A percentile compares a stretch with the other conserved stretches of the same genome.
phyloP scores from a whole-genome alignment of 495 filamentous ascomycete species.

The Amorphotheca resinae region DNA sequence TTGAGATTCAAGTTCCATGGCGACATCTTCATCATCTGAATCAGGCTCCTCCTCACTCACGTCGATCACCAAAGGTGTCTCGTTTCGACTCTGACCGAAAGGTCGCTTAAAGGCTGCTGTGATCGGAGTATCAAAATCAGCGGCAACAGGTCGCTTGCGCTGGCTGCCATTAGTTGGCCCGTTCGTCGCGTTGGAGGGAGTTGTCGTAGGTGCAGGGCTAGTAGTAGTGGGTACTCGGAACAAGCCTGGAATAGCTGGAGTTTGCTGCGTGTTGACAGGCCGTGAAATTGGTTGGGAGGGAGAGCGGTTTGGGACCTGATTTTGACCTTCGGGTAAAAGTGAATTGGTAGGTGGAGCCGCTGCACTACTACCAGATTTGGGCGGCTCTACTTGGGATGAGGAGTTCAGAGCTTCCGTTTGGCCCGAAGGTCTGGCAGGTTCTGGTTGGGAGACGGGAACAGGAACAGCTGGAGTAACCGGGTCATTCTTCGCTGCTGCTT shows the following conservation, averaged over 20 bases:
- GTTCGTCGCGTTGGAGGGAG: neutral
- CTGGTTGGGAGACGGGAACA: constrained; percentile 1
- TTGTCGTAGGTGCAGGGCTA: neutral
- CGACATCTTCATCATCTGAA: constrained; percentile 22
- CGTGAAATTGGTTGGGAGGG: neutral
- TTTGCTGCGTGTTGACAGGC: neutral
- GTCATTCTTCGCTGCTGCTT: constrained; percentile 17
- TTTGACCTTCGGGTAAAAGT: neutral
- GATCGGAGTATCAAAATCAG: constrained; percentile 58
- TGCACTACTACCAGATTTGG: neutral
- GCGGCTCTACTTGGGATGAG: neutral
- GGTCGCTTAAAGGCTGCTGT: constrained; percentile 44
- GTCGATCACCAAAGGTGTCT: constrained; percentile 55
- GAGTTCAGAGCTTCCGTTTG: neutral
- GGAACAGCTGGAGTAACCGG: neutral
- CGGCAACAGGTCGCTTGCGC: constrained; percentile 74
- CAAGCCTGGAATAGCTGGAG: constrained; percentile 15
- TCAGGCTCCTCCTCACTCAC: constrained; percentile 43
- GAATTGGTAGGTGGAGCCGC: neutral
- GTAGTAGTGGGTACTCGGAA: constrained; percentile 14
- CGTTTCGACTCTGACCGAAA: constrained; percentile 41
- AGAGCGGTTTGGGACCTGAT: neutral
- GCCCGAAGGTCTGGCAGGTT: neutral
- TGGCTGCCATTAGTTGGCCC: constrained; percentile 13
- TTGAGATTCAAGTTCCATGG: constrained; percentile 22